Percentiles rank a stretch among this genome's conserved stretches.
Conservation (phyloP, 495 filamentous ascomycete genomes). For the Evernia prunastri region DNA sequence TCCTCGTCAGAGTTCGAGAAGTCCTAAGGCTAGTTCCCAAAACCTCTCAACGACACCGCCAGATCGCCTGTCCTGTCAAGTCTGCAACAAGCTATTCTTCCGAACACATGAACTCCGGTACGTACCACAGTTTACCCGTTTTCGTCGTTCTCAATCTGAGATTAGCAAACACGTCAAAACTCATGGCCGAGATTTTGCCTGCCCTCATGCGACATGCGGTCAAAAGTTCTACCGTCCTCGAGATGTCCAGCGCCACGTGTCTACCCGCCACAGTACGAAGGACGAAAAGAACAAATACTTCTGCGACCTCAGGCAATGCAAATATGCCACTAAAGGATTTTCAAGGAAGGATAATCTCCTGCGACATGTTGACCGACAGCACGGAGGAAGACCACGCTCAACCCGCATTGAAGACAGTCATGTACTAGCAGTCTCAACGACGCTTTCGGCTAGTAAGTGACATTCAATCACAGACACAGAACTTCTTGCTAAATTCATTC, state of each 20-base stretch:
- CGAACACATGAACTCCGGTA: constrained; percentile 8
- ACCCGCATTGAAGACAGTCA: too few relatives aligned
- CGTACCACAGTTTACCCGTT: not conserved
- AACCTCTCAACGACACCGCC: not conserved
- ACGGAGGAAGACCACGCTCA: not conserved
- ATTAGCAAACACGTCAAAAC: constrained; percentile 15
- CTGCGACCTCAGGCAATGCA: constrained; percentile 1
- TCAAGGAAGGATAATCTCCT: constrained; percentile 10
- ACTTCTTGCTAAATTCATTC: too few relatives aligned
- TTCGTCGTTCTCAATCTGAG: not conserved
- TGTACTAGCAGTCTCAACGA: too few relatives aligned
- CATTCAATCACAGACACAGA: too few relatives aligned
- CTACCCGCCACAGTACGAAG: not conserved
- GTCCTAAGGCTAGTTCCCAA: not conserved
- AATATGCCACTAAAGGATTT: constrained; percentile 1
- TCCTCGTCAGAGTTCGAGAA: not conserved
- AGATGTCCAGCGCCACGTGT: constrained; percentile 9
- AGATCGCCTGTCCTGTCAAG: not conserved
- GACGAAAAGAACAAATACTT: not conserved
- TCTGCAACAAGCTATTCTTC: constrained; percentile 1
- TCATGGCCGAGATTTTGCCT: constrained; percentile 7
- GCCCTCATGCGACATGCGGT: not conserved
- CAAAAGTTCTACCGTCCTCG: constrained; percentile 1
- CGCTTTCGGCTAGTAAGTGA: too few relatives aligned
- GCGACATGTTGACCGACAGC: constrained; percentile 1